A percentile compares a stretch with the other conserved stretches of the same genome.
These are phyloP conservation scores for Ensete glaucum DNA, from an alignment of 176 grass and related monocot species.

Conservation along the genomic window DNA sequence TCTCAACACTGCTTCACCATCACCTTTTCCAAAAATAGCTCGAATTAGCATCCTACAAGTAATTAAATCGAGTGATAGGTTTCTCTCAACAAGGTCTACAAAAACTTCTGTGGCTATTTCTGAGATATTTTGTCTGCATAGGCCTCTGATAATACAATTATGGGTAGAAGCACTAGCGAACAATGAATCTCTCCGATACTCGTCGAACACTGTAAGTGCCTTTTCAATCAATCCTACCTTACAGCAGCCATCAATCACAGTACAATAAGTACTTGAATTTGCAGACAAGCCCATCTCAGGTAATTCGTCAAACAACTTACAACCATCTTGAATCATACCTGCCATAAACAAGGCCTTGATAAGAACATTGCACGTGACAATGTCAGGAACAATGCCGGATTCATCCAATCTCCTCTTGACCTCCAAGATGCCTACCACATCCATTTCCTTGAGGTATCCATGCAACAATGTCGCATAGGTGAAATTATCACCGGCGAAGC, in stretches of 20 bases:
- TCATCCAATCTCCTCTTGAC: constrained; percentile 47
- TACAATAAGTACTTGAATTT: constrained; percentile 64
- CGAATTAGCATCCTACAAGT: constrained; percentile 46
- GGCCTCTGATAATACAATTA: constrained; percentile 38
- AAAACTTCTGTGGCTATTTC: constrained; percentile 43
- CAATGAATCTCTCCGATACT: constrained; percentile 37
- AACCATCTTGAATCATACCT: constrained; percentile 58
- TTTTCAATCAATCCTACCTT: constrained; percentile 51
- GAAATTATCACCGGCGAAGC: constrained; percentile 62
- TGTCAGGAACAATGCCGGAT: constrained; percentile 45
- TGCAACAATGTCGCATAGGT: constrained; percentile 77
- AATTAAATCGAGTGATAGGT: constrained; percentile 30
- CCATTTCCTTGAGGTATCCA: constrained; percentile 46
- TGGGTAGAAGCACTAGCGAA: constrained; percentile 32
- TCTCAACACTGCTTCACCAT: constrained; percentile 45
- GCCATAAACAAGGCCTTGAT: constrained; percentile 68
- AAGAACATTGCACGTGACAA: constrained; percentile 70
- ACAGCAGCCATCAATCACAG: constrained; percentile 46
- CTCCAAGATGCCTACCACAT: constrained; percentile 33
- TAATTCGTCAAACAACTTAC: constrained; percentile 64
- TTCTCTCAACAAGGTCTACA: constrained; percentile 48
- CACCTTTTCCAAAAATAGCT: constrained; percentile 42
- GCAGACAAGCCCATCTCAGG: constrained; percentile 45
- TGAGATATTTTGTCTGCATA: constrained; percentile 47
- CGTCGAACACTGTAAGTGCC: constrained; percentile 51